Conservation (phyloP, 2,329 filamentous ascomycete genomes). For the Hypoxylon sp. region DNA sequence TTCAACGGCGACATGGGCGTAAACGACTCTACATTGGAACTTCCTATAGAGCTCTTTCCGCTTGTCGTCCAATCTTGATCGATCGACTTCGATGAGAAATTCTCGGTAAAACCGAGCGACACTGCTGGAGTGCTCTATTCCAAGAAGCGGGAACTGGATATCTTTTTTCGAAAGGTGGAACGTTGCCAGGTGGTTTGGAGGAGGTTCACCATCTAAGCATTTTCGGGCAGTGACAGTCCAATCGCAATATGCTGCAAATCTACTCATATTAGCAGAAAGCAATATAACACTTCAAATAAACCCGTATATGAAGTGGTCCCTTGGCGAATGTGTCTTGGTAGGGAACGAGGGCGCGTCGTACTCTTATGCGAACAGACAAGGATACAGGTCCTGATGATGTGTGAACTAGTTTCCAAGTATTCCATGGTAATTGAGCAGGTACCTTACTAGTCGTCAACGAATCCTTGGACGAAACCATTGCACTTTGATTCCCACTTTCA, state of each 20-base stretch:
- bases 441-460: conserved; percentile 3
- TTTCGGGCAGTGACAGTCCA: conserved; percentile 39
- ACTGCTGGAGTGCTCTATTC: conserved; percentile 26
- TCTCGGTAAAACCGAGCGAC: conserved; percentile 40
- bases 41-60: conserved; percentile 40
- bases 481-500: conserved; percentile 20
- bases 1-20: conserved; percentile 38
- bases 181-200: conserved; percentile 18
- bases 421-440: neutral
- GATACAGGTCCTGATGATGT: neutral
- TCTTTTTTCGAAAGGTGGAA: conserved; percentile 18
- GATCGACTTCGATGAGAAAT: conserved; percentile 33
- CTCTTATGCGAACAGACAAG: conserved; percentile 11
- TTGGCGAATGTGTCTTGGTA: neutral
- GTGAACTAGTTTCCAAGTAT: neutral
- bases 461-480: conserved; percentile 1
- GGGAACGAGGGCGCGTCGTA: neutral
- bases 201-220: conserved; percentile 38
- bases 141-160: conserved; percentile 38
- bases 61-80: conserved; percentile 33
- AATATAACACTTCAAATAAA: conserved; percentile 1
- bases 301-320: neutral
- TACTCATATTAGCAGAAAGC: conserved; percentile 36
- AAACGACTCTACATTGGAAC: conserved; percentile 37
- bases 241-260: conserved; percentile 39